phyloP scores from a whole-genome alignment of 768 basidiomycete species.

The Dictyophora rubrovolvata region DNA sequence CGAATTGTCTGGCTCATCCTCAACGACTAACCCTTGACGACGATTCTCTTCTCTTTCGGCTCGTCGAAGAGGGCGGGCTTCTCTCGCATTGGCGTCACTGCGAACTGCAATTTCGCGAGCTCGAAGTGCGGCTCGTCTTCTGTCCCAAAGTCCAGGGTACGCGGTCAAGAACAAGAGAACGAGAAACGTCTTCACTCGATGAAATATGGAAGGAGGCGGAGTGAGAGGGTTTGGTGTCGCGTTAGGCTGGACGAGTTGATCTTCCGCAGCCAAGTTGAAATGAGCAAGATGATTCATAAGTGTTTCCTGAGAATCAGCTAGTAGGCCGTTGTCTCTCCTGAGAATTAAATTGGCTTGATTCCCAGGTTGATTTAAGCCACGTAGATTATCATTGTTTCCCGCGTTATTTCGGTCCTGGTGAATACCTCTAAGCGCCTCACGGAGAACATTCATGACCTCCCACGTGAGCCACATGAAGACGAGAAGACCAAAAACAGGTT shows the following conservation, averaged over 20 bases:
- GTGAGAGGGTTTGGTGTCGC: constrained; percentile 10
- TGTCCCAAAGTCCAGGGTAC: constrained; percentile 69
- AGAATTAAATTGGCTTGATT: neutral
- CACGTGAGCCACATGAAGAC: constrained; percentile 63
- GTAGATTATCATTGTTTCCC: constrained; percentile 15
- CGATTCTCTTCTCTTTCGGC: constrained; percentile 19
- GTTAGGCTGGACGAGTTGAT: constrained; percentile 33
- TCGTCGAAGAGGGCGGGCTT: constrained; percentile 8
- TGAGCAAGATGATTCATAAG: constrained; percentile 45
- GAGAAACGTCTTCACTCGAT: constrained; percentile 44
- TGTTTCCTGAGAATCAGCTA: constrained; percentile 22
- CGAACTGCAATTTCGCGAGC: constrained; percentile 56
- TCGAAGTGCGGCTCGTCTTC: constrained; percentile 46
- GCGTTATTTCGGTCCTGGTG: constrained; percentile 20
- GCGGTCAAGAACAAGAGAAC: constrained; percentile 48
- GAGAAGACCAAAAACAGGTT: constrained; percentile 58
- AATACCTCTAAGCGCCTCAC: constrained; percentile 30
- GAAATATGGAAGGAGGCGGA: constrained; percentile 32
- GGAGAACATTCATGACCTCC: constrained; percentile 65
- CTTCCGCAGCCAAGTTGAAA: constrained; percentile 47
- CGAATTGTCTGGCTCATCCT: constrained; percentile 17
- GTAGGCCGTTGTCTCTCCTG: neutral
- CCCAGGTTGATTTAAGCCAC: constrained; percentile 7
- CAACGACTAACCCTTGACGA: constrained; percentile 3
- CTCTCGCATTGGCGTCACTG: constrained; percentile 45